Evolutionary conservation across 371 early-diverging fungal species (phyloP), one percentile per base, ranked within the genome.

Genomic region (Haplosporangium sp.): DNA sequence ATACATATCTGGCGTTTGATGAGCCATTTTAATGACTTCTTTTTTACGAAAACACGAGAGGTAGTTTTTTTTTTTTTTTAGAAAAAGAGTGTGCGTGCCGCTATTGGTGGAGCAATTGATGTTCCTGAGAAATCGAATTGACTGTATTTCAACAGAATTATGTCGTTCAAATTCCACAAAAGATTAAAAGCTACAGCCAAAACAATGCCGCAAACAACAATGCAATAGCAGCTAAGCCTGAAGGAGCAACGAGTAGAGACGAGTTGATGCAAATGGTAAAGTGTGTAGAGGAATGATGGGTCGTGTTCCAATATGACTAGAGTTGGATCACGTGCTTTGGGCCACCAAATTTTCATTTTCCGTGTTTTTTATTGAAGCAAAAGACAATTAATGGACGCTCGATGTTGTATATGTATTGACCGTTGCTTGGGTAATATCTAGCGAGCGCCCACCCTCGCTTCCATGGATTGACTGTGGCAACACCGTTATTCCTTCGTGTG

Each of bases 381-480:
- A 13, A 4, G n/a, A 13, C 4, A 4, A 13, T 48, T 48, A 48
- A 17, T 48, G 13, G n/a, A 34, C 55, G 27, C 8, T 55, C 7
- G 55, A 55, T 55, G 55, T 27, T 34, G 27, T 34, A 27, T 1
- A 9, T 55, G 55, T 39, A 37, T 19, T 5, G 0, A 50, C 38
- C 44, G 45, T 17, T 9, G 67, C 52, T 20, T 9, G 1, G 11
- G 38, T 40, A 38, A 19, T 37, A 40, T 61, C 69, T 11, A 45
- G 55, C 13, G 70, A 73, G 34, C 67, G 48, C 4, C 81, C 81
- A 63, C 69, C 67, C 34, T 74, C 81, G 47, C 74, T 74, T 9
- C 74, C 81, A 17, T 74, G 74, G 40, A 65, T 47, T n/a, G 74
- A 71, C 20, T 67, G 74, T 4, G 74, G 74, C 20, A 74, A n/a